Conservation (phyloP, 176 grass and related monocot species). For the Rhipidocladum racemiflorum region DNA sequence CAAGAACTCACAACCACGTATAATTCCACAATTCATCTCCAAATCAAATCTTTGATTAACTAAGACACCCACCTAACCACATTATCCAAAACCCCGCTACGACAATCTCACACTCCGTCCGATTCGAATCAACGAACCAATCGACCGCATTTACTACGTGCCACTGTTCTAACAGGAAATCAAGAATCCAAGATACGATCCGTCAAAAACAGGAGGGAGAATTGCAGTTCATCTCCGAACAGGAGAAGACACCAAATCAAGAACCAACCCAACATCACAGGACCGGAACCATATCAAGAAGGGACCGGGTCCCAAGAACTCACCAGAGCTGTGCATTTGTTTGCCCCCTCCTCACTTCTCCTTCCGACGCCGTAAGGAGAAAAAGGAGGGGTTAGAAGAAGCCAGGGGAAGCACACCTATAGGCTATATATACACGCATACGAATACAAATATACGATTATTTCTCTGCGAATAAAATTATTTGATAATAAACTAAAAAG, state of each 20-base stretch:
- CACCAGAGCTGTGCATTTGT: slow-evolving; percentile 46
- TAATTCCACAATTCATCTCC: slow-evolving; percentile 36
- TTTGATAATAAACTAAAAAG: not conserved
- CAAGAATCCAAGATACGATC: not conserved
- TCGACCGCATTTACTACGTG: not conserved
- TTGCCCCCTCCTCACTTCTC: not conserved
- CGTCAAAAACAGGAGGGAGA: slow-evolving; percentile 6
- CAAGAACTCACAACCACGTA: slow-evolving; percentile 11
- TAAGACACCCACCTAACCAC: not conserved
- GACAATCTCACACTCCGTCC: not conserved
- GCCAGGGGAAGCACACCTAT: slow-evolving; percentile 20
- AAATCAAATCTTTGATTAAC: not conserved
- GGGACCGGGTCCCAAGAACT: slow-evolving; percentile 41
- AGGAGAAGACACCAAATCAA: not conserved
- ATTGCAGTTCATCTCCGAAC: slow-evolving; percentile 6
- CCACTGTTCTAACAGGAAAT: not conserved
- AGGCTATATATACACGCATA: not conserved
- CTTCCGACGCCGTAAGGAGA: slow-evolving; percentile 37
- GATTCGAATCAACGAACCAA: not conserved
- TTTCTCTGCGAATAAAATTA: slow-evolving; percentile 9
- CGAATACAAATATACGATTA: not conserved
- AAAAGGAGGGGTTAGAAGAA: slow-evolving; percentile 51
- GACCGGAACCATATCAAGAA: slow-evolving; percentile 23
- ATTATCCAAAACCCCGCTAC: slow-evolving; percentile 17
- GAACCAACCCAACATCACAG: slow-evolving; percentile 23